phyloP scores from a whole-genome alignment of 805 yeast genomes.

The Naumovozyma castellii region DNA sequence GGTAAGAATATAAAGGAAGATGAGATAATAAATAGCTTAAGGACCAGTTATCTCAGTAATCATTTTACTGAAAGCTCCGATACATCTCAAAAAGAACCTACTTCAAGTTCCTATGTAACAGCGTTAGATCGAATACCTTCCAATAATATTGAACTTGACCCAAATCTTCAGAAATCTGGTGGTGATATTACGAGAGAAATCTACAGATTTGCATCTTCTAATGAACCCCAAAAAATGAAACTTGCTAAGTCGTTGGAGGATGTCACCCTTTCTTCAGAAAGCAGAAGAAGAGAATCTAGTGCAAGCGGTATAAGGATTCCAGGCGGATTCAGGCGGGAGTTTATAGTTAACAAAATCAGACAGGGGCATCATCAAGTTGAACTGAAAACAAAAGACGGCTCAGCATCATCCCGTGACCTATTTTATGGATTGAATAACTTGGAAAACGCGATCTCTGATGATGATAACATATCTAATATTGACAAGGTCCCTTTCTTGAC shows the following conservation, averaged over 20 bases:
- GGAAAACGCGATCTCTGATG: neutral
- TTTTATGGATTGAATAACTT: neutral
- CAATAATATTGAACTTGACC: slow-evolving; percentile 4
- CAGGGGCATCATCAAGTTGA: slow-evolving; percentile 15
- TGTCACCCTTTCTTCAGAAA: slow-evolving; percentile 11
- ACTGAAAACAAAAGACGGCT: too few relatives aligned
- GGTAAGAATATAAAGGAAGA: slow-evolving; percentile 18
- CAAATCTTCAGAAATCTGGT: slow-evolving; percentile 21
- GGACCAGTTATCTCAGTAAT: slow-evolving; percentile 23
- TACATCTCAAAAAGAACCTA: neutral
- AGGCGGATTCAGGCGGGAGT: slow-evolving; percentile 75
- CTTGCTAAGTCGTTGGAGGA: slow-evolving; percentile 22
- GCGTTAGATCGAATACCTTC: neutral
- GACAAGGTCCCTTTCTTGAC: slow-evolving; percentile 45
- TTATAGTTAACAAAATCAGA: slow-evolving; percentile 36
- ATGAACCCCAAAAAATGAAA: slow-evolving; percentile 3
- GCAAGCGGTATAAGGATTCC: slow-evolving; percentile 69
- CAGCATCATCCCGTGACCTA: too few relatives aligned
- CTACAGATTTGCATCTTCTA: slow-evolving; percentile 17
- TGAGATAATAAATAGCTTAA: slow-evolving; percentile 25
- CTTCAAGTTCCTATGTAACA: neutral
- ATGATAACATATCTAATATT: slow-evolving; percentile 7
- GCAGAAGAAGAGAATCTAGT: slow-evolving; percentile 45
- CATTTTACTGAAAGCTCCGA: slow-evolving; percentile 3
- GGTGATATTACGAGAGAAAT: slow-evolving; percentile 34